phyloP scores from a whole-genome alignment of 1,284 basidiomycete genomes.

The Rhodotorula sp. region DNA sequence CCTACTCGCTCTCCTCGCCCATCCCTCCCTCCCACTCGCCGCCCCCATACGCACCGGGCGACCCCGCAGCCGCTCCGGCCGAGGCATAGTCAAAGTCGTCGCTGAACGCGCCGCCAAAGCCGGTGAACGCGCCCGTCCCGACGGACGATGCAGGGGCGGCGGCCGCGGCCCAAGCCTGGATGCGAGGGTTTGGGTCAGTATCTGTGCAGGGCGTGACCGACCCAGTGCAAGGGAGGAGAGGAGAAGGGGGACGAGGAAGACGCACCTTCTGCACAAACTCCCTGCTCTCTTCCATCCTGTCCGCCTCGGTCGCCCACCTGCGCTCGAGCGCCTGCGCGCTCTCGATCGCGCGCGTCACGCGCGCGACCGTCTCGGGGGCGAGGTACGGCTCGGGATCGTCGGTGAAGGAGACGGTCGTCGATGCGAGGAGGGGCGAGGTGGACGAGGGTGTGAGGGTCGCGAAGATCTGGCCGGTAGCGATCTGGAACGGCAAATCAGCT shows the following conservation, averaged over 20 bases:
- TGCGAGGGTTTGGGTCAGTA: neutral
- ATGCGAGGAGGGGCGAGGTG: neutral
- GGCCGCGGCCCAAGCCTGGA: conserved; percentile 15
- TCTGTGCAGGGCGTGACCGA: no score
- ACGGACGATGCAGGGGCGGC: neutral
- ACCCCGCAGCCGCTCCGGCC: neutral
- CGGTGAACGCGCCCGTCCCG: neutral
- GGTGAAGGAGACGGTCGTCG: conserved; percentile 29
- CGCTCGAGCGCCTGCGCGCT: conserved; percentile 15
- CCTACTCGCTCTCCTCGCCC: conserved; percentile 16
- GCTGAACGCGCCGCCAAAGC: neutral
- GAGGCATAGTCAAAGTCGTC: conserved; percentile 27
- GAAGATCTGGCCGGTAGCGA: conserved; percentile 19
- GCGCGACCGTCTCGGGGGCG: conserved; percentile 26
- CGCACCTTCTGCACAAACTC: conserved; percentile 39
- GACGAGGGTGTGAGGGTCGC: conserved; percentile 8
- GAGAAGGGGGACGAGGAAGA: neutral
- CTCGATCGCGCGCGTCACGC: conserved; percentile 31
- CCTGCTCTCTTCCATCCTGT: conserved; percentile 21
- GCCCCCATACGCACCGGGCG: neutral
- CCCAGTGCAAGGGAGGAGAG: neutral
- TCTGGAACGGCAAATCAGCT: neutral
- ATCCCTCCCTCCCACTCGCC: neutral
- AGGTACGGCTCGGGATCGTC: conserved; percentile 39
- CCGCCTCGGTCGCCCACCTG: conserved; percentile 6